Base-by-base conservation (phyloP, 441 rosid species). In the Dalechampia spathulata region DNA sequence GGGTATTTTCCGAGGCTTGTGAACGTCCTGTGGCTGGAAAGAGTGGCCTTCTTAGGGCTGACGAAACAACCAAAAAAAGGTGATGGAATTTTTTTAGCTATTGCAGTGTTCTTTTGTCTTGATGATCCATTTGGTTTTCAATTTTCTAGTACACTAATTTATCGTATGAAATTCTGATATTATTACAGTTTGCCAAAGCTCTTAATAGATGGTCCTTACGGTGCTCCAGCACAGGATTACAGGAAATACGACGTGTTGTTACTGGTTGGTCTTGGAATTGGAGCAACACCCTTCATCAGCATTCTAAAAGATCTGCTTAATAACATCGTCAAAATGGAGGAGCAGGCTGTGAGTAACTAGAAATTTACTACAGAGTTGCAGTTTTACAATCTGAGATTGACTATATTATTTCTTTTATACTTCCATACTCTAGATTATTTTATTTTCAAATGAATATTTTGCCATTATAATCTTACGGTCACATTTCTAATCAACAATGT, bases 241-340 rank as follows among this genome's bases (percentile, higher is more conserved):
- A 27, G 68, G 44, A 92, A 84, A 61, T 92, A 88, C 30, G 98
- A 92, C 47, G 94, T 92, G 47, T 58, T 91, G 28, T 64, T 91
- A 54, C 90, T 91, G 6, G 91, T 91, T 59, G 98, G 96, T 21
- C 86, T 88, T 23, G 96, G 98, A 39, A 91, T 91, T 32, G 98
- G 98, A 25, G 98, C 98, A 62, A 91, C 98, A 38, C 98, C 98
- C 43, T 91, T 86, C 75, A 80, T 91, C 64, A 91, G 98, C 71
- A 78, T 92, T 71, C 66, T 91, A 48, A 91, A 86, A 69, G 98
- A 88, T 70, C 51, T 91, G 66, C 87, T 88, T 20, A 84, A 77
- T 68, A 82, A 75, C 84, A 83, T 85, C 34, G 77, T 91, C 59
- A 87, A 73, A 68, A 81, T 73, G 78, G 95, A 87, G 27, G 98